Conservation (phyloP, 139 green algal species). For the Closterium sp. region DNA sequence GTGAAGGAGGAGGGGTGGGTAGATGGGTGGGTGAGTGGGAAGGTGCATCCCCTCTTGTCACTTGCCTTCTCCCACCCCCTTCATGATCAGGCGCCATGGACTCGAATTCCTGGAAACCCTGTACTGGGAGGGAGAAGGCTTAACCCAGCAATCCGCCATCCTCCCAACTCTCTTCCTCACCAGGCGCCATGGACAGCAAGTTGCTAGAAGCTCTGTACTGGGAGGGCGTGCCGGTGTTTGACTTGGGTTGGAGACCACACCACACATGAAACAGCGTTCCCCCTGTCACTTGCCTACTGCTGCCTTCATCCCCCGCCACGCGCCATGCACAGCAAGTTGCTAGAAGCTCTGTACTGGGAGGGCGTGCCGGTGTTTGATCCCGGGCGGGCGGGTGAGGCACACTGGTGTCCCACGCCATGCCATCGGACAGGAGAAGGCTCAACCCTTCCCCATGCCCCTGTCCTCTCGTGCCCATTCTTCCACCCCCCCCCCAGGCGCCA, state of each 20-base stretch:
- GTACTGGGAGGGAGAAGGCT: no score
- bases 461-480: no score
- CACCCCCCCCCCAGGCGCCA: conserved; percentile 66
- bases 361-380: conserved; percentile 68
- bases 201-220: conserved; percentile 70
- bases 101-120: no score
- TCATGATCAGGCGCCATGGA: no score
- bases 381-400: conserved; percentile 89
- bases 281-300: conserved; percentile 44
- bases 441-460: no score
- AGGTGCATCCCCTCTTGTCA: no score
- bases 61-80: no score
- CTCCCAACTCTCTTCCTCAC: no score
- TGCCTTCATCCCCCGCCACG: conserved; percentile 19
- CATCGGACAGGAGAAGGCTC: conserved; percentile 82
- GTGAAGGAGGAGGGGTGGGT: no score
- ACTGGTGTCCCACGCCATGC: conserved; percentile 90
- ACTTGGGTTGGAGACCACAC: conserved; percentile 76
- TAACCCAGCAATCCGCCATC: no score
- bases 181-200: conserved; percentile 83
- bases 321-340: conserved; percentile 84
- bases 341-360: conserved; percentile 64
- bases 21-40: no score
- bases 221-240: conserved; percentile 68
- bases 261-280: conserved; percentile 89